Evolutionary conservation across 139 green algal species (phyloP), one percentile per base, ranked within the genome.

Genomic region (Picochlorum sp.): DNA sequence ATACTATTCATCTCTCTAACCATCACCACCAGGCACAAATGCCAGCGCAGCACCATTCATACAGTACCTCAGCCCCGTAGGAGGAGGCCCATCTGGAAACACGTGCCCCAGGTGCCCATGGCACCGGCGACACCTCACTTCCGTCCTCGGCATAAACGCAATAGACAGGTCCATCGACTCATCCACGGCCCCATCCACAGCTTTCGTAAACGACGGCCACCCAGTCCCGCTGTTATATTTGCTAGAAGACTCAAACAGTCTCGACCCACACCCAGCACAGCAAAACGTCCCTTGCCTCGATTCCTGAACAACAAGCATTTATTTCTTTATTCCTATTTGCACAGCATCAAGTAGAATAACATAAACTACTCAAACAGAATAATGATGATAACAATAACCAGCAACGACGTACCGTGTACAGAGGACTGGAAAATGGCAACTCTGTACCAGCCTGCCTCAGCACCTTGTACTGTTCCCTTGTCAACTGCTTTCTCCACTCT

Each of bases 61-160:
- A 80, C 88, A 96, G 73, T 90, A 95, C n/a, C 88, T 67, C 37
- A 84, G 43, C 18, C 84, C 81, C 2, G 85, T 95, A 29, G 87
- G 86, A 16, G 49, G 13, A 0, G 89, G 88, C 1, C 88, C 89
- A 61, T 96, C 89, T 32, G 85, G 55, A 51, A 96, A 96, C 3
- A 90, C 83, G 56, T 89, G 81, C 1, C 7, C 35, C 25, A 57
- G 28, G 44, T 69, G 62, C n/a, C 36, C 22, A 25, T 63, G 25
- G 9, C 32, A 68, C n/a, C 6, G 31, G n/a, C 12, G 14, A 33
- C 28, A 52, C 8, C 31, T 18, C 50, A 74, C 68, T 59, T 85
- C 81, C 0, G 60, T 72, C 22, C 79, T 61, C 2, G 75, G 66
- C 59, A 81, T 65, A 57, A 86, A 86, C 7, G 57, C 26, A 20